Conservation (phyloP, 805 yeast genomes). For the Cyberlindnera bimundalis region DNA sequence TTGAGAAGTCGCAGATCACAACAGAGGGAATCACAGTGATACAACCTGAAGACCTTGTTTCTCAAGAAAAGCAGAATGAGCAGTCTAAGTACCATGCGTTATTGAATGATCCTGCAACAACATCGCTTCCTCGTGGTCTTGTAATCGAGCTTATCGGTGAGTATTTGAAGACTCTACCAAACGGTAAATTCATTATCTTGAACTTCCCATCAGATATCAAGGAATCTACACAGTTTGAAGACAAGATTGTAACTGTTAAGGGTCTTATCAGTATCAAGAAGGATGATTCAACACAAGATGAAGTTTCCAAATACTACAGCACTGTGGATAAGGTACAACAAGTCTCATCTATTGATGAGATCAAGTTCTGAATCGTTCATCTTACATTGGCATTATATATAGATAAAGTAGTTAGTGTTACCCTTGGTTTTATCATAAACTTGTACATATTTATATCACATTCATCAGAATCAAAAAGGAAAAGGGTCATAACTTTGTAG, state of each 20-base stretch:
- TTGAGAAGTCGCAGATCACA: slow-evolving; percentile 8
- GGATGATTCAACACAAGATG: slow-evolving; percentile 30
- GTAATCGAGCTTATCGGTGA: slow-evolving; percentile 32
- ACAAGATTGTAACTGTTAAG: slow-evolving; percentile 52
- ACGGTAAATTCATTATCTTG: slow-evolving; percentile 42
- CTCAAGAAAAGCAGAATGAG: slow-evolving; percentile 40
- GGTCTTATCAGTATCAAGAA: slow-evolving; percentile 35
- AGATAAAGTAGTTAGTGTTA: too few relatives aligned
- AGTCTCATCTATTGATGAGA: slow-evolving; percentile 5
- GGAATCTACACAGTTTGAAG: slow-evolving; percentile 72
- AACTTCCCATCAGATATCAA: slow-evolving; percentile 61
- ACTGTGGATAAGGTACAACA: slow-evolving; percentile 56
- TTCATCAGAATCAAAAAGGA: too few relatives aligned
- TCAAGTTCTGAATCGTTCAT: slow-evolving; percentile 6
- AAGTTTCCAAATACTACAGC: slow-evolving; percentile 56
- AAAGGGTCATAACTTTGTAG: slow-evolving; percentile 37
- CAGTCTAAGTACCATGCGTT: slow-evolving; percentile 48
- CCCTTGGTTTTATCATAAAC: too few relatives aligned
- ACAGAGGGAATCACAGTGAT: slow-evolving; percentile 33
- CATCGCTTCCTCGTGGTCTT: slow-evolving; percentile 34
- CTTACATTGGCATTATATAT: too few relatives aligned
- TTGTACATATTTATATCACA: too few relatives aligned
- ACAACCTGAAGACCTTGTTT: slow-evolving; percentile 49
- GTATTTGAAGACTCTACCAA: slow-evolving; percentile 26
- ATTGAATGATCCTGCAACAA: slow-evolving; percentile 36